Evolutionary conservation across 306 rosid genomes (phyloP).

Genomic region (Adenanthera pavonina): DNA sequence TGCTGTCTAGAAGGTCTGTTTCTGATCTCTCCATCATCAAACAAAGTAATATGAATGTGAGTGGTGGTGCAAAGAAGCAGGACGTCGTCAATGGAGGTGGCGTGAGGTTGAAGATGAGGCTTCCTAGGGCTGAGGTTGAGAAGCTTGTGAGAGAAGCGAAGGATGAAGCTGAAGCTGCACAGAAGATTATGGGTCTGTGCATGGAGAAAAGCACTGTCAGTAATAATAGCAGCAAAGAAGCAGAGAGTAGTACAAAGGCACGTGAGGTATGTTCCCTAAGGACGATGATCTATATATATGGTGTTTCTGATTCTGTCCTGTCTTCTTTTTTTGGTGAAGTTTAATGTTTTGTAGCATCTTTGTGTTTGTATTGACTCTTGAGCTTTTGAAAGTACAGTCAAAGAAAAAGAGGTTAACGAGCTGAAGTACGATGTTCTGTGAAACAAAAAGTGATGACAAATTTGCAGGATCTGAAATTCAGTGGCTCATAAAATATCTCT

Average conservation of each 20-base stretch:
- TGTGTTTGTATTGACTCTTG: background rate
- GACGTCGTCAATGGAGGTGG: constrained; percentile 30
- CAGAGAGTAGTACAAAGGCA: constrained; percentile 37
- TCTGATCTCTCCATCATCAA: constrained; percentile 77
- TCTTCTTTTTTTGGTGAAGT: background rate
- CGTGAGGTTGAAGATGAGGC: constrained; percentile 68
- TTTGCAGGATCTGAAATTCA: background rate
- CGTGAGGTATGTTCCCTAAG: constrained; percentile 55
- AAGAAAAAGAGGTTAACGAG: background rate
- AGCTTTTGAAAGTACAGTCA: background rate
- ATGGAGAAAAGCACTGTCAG: constrained; percentile 27
- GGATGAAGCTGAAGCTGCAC: constrained; percentile 69
- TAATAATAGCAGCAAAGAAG: constrained; percentile 4
- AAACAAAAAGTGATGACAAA: background rate
- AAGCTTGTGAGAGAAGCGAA: constrained; percentile 64
- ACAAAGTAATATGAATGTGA: constrained; percentile 35
- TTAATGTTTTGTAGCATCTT: background rate
- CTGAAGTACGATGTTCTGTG: background rate
- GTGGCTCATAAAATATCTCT: background rate
- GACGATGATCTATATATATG: too few species aligned
- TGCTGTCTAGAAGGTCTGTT: constrained; percentile 66
- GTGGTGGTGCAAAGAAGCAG: constrained; percentile 18
- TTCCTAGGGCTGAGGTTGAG: constrained; percentile 80
- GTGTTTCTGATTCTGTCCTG: background rate
- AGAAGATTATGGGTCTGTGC: constrained; percentile 71